Conservation (phyloP, 164 flowering plant genomes). For the Paratinospora sagittata region DNA sequence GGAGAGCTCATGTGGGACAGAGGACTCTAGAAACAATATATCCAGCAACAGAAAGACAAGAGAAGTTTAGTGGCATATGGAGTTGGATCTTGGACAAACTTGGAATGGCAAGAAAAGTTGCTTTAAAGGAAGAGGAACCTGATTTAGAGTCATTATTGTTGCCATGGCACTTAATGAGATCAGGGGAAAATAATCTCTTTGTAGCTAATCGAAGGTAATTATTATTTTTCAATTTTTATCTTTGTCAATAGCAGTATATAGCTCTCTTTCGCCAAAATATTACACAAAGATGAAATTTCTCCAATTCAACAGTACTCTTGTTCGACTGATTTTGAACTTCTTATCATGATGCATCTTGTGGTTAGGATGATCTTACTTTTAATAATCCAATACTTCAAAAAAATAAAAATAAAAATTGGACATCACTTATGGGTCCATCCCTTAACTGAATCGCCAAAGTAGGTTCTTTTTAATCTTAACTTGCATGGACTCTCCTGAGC, state of each 20-base stretch:
- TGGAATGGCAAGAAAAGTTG: constrained; percentile 37
- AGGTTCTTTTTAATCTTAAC: too few relatives aligned
- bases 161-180: constrained; percentile 86
- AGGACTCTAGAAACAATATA: constrained; percentile 70
- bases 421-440: too few relatives aligned
- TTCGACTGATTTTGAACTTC: too few relatives aligned
- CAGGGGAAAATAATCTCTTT: constrained; percentile 32
- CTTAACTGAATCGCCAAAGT: too few relatives aligned
- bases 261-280: background rate
- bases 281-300: background rate
- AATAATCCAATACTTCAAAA: too few relatives aligned
- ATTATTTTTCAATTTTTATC: constrained; percentile 7
- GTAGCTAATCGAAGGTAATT: constrained; percentile 62
- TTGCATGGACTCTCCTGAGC: too few relatives aligned
- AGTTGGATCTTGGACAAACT: constrained; percentile 61
- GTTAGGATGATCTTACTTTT: too few relatives aligned
- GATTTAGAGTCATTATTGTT: constrained; percentile 36
- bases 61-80: constrained; percentile 46
- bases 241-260: background rate
- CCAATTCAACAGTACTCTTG: background rate
- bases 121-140: constrained; percentile 28
- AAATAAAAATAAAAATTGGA: too few relatives aligned
- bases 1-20: constrained; percentile 74
- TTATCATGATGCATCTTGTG: too few relatives aligned
- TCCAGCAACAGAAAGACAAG: constrained; percentile 32